Evolutionary conservation across 208 protist species (phyloP).

Genomic region (Crithidia mellificae): DNA sequence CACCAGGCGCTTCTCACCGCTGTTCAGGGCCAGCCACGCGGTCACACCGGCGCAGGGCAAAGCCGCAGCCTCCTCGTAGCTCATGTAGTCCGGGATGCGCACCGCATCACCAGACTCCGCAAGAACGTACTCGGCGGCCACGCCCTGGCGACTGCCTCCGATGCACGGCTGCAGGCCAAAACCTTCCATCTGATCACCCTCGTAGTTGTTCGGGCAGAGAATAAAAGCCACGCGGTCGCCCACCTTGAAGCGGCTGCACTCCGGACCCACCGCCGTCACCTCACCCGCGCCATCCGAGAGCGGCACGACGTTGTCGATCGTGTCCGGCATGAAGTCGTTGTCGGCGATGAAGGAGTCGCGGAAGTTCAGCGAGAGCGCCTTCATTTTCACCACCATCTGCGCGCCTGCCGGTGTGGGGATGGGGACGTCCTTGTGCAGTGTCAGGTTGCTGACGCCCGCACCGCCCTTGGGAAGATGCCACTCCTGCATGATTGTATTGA

Average conservation of each 20-base stretch:
- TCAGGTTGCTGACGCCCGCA: constrained; percentile 22
- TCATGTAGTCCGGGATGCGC: constrained; percentile 27
- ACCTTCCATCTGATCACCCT: constrained; percentile 31
- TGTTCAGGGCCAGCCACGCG: constrained; percentile 38
- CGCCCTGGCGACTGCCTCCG: constrained; percentile 29
- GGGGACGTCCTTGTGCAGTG: constrained; percentile 14
- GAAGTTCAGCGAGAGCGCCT: constrained; percentile 35
- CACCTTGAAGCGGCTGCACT: constrained; percentile 20
- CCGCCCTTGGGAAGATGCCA: constrained; percentile 41
- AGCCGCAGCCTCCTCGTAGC: constrained; percentile 32
- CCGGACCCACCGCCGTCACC: constrained; percentile 19
- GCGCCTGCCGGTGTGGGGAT: constrained; percentile 20
- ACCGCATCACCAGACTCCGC: constrained; percentile 20
- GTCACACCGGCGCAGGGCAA: constrained; percentile 38
- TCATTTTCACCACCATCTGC: constrained; percentile 31
- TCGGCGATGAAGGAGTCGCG: constrained; percentile 33
- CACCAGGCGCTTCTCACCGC: constrained; percentile 25
- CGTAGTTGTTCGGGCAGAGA: constrained; percentile 15
- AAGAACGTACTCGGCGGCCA: constrained; percentile 36
- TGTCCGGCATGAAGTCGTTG: constrained; percentile 10
- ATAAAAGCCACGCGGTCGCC: constrained; percentile 36
- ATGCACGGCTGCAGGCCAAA: constrained; percentile 26
- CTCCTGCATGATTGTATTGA: constrained; percentile 21
- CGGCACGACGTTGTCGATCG: constrained; percentile 26
- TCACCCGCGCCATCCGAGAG: constrained; percentile 34